These are phyloP conservation scores for Neurospora sp. DNA, from an alignment of 495 filamentous ascomycete species.

Conservation along the genomic window DNA sequence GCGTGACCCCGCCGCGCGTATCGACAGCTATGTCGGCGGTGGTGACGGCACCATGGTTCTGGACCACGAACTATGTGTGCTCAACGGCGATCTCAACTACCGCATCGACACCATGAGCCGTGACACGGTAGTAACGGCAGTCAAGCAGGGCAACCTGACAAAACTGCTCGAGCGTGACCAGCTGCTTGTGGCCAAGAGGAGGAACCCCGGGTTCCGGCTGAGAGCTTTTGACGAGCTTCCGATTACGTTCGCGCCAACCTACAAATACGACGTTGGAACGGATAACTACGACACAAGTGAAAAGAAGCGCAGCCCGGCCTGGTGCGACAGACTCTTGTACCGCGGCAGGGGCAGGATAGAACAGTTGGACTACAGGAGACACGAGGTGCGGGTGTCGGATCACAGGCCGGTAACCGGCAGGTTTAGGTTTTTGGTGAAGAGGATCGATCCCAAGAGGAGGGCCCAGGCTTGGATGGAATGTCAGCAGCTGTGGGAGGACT, in stretches of 20 bases:
- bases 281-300: slow-evolving; percentile 90
- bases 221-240: slow-evolving; percentile 76
- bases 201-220: slow-evolving; percentile 80
- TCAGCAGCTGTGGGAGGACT: slow-evolving; percentile 58
- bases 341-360: slow-evolving; percentile 64
- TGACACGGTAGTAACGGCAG: slow-evolving; percentile 75
- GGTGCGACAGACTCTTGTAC: slow-evolving; percentile 91
- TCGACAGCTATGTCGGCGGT: slow-evolving; percentile 74
- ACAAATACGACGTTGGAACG: slow-evolving; percentile 95
- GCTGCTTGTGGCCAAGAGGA: slow-evolving; percentile 70
- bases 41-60: slow-evolving; percentile 94
- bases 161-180: slow-evolving; percentile 95
- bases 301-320: slow-evolving; percentile 90
- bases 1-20: slow-evolving; percentile 44
- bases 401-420: slow-evolving; percentile 83
- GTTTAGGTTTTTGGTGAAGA: slow-evolving; percentile 76
- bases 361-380: slow-evolving; percentile 77
- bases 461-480: slow-evolving; percentile 57
- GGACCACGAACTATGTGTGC: slow-evolving; percentile 90
- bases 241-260: slow-evolving; percentile 89
- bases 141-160: slow-evolving; percentile 67
- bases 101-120: slow-evolving; percentile 95
- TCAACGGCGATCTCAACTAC: slow-evolving; percentile 97
- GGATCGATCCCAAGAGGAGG: slow-evolving; percentile 55
- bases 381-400: slow-evolving; percentile 83